Evolutionary conservation across 345 rosid species (phyloP), one percentile per base, ranked within the genome.

Genomic region (Cardiospermum halicacabum): DNA sequence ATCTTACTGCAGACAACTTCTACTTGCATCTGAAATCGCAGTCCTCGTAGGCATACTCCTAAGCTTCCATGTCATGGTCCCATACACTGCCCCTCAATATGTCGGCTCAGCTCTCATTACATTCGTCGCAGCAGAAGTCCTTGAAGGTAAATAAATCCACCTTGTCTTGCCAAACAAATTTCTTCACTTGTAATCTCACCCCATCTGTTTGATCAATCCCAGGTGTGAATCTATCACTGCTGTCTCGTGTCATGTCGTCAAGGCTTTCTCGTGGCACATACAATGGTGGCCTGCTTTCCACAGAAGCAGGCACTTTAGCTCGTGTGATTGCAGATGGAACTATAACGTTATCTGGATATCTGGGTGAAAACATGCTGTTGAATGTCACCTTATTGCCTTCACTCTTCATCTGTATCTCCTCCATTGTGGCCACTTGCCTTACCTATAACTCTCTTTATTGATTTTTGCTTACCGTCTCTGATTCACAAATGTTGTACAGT

Each of bases 301-400:
- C 85, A 57, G 88, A 84, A 73, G 88, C 88, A 0, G 85, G 88
- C 12, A 84, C 88, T 0, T 50, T 84, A 51, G 85, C 88, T 57
- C 78, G 85, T 3, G 88, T 84, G 11, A 70, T 84, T 34, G 85
- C 88, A 48, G 88, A 84, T 71, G 88, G 84, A 69, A 84, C 88
- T 4, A 81, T 81, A 62, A 81, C 85, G 13, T 31, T 84, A 8
- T 51, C 78, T 26, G 85, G 88, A 13, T 78, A 78, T 77, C 45
- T 84, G 39, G 80, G 80, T 5, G 74, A 72, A 66, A 64, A 60
- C 3, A 72, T 58, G 65, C 82, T 84, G 1, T 66, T 84, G 77
- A 84, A 84, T 69, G 65, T 47, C 62, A 81, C 88, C 24, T 63
- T 84, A 27, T 11, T 81, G 49, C 88, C 85, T 63, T 80, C 88